Conservation (phyloP, 192 early-diverging fungal genomes). For the Paraglomus occultum region DNA sequence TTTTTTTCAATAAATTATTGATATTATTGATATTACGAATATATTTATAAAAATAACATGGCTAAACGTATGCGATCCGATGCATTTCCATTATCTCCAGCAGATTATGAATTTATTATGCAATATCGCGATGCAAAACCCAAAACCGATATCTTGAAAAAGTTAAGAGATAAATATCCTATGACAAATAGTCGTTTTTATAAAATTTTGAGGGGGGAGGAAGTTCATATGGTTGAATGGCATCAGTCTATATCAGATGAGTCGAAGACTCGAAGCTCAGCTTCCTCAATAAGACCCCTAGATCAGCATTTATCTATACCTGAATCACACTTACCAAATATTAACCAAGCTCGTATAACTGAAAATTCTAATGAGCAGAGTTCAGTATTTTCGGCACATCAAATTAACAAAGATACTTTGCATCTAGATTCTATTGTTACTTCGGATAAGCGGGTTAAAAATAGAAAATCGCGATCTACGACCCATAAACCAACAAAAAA, state of each 20-base stretch:
- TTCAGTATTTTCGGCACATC: constrained; percentile 3
- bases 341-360: constrained; percentile 14
- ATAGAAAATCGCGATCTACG: constrained; percentile 12
- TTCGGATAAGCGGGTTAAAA: constrained; percentile 18
- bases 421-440: constrained; percentile 14
- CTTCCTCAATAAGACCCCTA: constrained; percentile 19
- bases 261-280: too few relatives aligned
- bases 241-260: constrained; percentile 25
- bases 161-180: constrained; percentile 9
- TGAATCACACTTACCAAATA: constrained; percentile 25
- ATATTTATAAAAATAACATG: constrained; percentile 19
- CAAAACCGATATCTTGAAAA: constrained; percentile 1
- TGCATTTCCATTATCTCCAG: constrained; percentile 13
- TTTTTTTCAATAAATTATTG: constrained; percentile 11
- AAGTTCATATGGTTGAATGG: constrained; percentile 20
- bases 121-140: constrained; percentile 18
- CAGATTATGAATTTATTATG: constrained; percentile 17
- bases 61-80: constrained; percentile 17
- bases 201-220: constrained; percentile 9
- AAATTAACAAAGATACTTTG: constrained; percentile 20
- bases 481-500: not conserved
- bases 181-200: constrained; percentile 20
- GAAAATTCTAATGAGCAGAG: constrained; percentile 15
- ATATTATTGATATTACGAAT: constrained; percentile 13
- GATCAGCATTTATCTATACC: constrained; percentile 24